Base-by-base conservation (phyloP, 2,329 filamentous ascomycete species). In the Talaromyces sp. region DNA sequence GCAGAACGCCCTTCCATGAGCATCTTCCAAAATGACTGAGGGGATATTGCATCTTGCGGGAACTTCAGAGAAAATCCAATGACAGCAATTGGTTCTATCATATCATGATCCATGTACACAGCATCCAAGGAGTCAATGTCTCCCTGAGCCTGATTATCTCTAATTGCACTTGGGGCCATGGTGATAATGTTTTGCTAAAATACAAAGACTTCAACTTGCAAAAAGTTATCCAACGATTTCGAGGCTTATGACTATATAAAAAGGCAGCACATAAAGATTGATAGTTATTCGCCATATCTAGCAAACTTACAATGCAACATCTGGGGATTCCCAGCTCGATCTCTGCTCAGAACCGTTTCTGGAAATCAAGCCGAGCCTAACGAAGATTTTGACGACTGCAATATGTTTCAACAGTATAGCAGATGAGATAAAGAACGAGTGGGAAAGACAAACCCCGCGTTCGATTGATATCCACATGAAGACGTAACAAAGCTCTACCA, bases 21-120 rank as follows among this genome's bases (percentile, higher is more conserved):
- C 55, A 67, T 61, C 12, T 64, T 48, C 62, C 62, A 67, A 35
- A 67, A 66, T 37, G 52, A 40, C 14, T 58, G 55, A 2, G 62
- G 23, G 2, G 64, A 48, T 6, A 31, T 63, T 11, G 62, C 64
- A 55, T 66, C 61, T 40, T 64, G 52, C 7, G 64, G 65, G 8
- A 64, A 67, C 16, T 58, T 63, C 9, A 67, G 35, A 8, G 64
- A 62, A 6, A 67, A 52, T n/a, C 64, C 65, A 33, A 67, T 50
- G 28, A 67, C 31, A 9, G 62, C 65, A 25, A 67, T 63, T 44
- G 40, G 40, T 44, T 44, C 40, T 21, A 44, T 44, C 18, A 44
- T n/a, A 18, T 44, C 40, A 21, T 44, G 18, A 18, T 44, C 40
- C 9, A 44, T 18, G 9, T 21, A 44, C 40, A 44, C 7, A 21